These are phyloP conservation scores for Ogataea siamensis DNA, from an alignment of 805 yeast species.

Conservation along the genomic window DNA sequence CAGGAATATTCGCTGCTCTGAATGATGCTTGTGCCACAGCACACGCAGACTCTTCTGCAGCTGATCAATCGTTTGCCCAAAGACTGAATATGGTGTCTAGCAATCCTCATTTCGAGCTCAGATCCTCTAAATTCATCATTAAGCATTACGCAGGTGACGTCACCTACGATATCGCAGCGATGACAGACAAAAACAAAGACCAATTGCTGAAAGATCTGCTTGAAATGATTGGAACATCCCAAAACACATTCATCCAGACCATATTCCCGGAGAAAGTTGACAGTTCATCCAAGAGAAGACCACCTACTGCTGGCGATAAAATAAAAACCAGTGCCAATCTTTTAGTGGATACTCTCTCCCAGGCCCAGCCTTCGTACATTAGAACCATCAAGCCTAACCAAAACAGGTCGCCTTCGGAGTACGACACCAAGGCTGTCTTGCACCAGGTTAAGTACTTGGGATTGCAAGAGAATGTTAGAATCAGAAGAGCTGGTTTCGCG, in stretches of 20 bases:
- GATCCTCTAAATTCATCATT: constrained; percentile 82
- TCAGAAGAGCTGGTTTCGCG: constrained; percentile 98
- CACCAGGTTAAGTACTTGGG: constrained; percentile 97
- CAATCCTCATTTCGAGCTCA: constrained; percentile 85
- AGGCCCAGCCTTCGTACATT: constrained; percentile 92
- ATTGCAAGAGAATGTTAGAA: constrained; percentile 92
- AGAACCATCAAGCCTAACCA: constrained; percentile 98
- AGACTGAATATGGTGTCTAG: constrained; percentile 78
- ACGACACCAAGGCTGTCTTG: constrained; percentile 82
- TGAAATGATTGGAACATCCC: constrained; percentile 71
- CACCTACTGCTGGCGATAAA: constrained; percentile 95
- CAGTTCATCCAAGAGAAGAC: constrained; percentile 68
- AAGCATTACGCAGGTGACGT: constrained; percentile 99
- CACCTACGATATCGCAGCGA: constrained; percentile 79
- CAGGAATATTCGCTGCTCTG: constrained; percentile 93
- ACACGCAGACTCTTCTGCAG: constrained; percentile 94
- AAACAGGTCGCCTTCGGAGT: constrained; percentile 85
- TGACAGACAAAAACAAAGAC: constrained; percentile 97
- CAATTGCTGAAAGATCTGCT: constrained; percentile 85
- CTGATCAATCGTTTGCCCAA: constrained; percentile 94
- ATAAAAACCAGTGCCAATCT: constrained; percentile 89
- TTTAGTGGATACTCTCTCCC: constrained; percentile 82
- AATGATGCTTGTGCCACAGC: constrained; percentile 98
- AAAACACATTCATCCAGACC: constrained; percentile 56
- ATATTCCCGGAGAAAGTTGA: constrained; percentile 68